A percentile compares a stretch with the other conserved stretches of the same genome.
These are phyloP conservation scores for Vigna radiata DNA, from an alignment of 306 rosid genomes.

Conservation along the genomic window DNA sequence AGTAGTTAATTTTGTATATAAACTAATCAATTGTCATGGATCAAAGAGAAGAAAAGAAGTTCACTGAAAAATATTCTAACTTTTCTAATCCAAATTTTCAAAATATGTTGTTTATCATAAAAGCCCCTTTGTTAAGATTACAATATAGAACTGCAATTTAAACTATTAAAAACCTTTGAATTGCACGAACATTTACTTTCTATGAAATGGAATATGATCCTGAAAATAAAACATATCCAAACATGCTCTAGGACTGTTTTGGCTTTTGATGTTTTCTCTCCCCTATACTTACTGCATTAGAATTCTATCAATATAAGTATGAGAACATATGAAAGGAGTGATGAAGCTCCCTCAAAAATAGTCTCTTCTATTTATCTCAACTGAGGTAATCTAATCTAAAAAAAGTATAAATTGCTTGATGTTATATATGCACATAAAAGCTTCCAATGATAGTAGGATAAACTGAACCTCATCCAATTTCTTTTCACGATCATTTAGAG, in stretches of 20 bases:
- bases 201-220: neutral
- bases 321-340: too few relatives aligned
- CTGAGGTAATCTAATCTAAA: constrained; percentile 5
- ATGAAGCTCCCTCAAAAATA: too few relatives aligned
- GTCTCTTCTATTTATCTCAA: too few relatives aligned
- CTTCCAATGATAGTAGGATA: constrained; percentile 13
- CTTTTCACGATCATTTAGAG: constrained; percentile 92
- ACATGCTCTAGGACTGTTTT: neutral
- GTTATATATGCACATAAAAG: constrained; percentile 28
- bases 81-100: neutral
- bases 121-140: neutral
- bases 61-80: neutral
- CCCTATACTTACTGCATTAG: too few relatives aligned
- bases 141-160: neutral
- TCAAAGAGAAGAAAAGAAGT: neutral
- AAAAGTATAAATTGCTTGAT: constrained; percentile 28
- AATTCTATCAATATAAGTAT: too few relatives aligned
- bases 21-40: neutral
- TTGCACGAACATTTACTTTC: neutral
- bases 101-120: neutral
- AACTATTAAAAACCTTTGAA: neutral
- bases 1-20: neutral
- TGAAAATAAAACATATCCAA: neutral
- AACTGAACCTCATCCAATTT: constrained; percentile 89
- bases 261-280: too few relatives aligned